These are phyloP conservation scores for Chalara sp. DNA, from an alignment of 2,329 filamentous ascomycete species.

Conservation along the genomic window DNA sequence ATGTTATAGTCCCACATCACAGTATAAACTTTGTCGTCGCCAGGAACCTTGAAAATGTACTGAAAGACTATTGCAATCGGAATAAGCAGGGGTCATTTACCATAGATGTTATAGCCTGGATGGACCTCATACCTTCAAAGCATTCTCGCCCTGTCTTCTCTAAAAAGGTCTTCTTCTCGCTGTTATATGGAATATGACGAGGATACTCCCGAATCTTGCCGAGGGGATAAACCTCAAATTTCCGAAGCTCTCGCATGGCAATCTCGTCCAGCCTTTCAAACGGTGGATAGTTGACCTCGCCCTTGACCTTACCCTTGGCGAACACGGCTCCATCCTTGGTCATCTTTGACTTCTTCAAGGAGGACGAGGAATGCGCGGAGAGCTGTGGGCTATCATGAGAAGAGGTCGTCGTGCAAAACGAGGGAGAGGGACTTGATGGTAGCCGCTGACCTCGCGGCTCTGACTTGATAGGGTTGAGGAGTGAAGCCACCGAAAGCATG, in stretches of 20 bases:
- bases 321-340: conserved; percentile 60
- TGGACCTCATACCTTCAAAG: conserved; percentile 65
- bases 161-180: conserved; percentile 84
- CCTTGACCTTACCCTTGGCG: conserved; percentile 54
- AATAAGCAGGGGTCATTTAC: conserved; percentile 10
- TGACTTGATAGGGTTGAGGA: conserved; percentile 53
- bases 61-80: conserved; percentile 59
- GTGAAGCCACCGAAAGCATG: conserved; percentile 60
- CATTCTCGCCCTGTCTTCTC: conserved; percentile 81
- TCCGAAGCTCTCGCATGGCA: conserved; percentile 49
- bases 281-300: conserved; percentile 66
- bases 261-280: conserved; percentile 58
- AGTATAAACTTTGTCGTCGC: conserved; percentile 58
- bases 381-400: conserved; percentile 19
- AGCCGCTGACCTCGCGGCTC: conserved; percentile 33
- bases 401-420: conserved; percentile 17
- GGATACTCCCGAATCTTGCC: conserved; percentile 54
- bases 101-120: too few species aligned
- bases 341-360: conserved; percentile 47
- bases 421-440: conserved; percentile 33
- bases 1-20: conserved; percentile 98
- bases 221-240: conserved; percentile 61
- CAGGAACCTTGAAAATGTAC: conserved; percentile 71
- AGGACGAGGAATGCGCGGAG: conserved; percentile 19
- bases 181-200: conserved; percentile 86